phyloP scores from a whole-genome alignment of 2,329 filamentous ascomycete genomes.

The Botrytis byssoidea region DNA sequence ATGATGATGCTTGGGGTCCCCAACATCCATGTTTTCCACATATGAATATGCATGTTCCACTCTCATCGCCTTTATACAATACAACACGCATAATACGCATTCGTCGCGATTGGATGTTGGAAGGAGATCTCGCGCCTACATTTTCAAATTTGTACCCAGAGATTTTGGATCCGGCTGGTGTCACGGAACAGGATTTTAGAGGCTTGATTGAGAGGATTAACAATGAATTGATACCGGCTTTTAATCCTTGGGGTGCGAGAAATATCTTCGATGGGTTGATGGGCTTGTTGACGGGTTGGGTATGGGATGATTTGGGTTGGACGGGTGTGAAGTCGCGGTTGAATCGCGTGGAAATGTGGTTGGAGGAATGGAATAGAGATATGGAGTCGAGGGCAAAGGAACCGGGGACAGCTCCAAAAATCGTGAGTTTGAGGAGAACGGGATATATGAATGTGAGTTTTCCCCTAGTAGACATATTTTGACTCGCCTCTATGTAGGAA shows the following conservation, averaged over 20 bases:
- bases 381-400: constrained; percentile 58
- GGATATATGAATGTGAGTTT: constrained; percentile 77
- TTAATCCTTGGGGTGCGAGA: constrained; percentile 72
- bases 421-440: constrained; percentile 76
- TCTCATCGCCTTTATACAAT: constrained; percentile 69
- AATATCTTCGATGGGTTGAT: constrained; percentile 79
- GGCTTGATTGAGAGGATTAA: constrained; percentile 81
- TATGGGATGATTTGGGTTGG: constrained; percentile 88
- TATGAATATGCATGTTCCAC: constrained; percentile 83
- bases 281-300: constrained; percentile 82
- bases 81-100: constrained; percentile 89
- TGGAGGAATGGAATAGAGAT: constrained; percentile 82
- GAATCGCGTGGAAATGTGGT: constrained; percentile 70
- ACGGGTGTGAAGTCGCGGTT: constrained; percentile 73
- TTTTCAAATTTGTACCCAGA: constrained; percentile 97
- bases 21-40: constrained; percentile 94
- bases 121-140: constrained; percentile 85
- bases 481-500: background rate
- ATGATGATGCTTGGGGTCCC: constrained; percentile 81
- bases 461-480: constrained; percentile 1
- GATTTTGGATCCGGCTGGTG: constrained; percentile 79
- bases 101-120: constrained; percentile 84
- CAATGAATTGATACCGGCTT: constrained; percentile 69
- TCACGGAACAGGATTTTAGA: constrained; percentile 85
- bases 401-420: constrained; percentile 58